Evolutionary conservation across 2,329 filamentous ascomycete species (phyloP), one percentile per base, ranked within the genome.

Genomic region (Hortaea sp.): DNA sequence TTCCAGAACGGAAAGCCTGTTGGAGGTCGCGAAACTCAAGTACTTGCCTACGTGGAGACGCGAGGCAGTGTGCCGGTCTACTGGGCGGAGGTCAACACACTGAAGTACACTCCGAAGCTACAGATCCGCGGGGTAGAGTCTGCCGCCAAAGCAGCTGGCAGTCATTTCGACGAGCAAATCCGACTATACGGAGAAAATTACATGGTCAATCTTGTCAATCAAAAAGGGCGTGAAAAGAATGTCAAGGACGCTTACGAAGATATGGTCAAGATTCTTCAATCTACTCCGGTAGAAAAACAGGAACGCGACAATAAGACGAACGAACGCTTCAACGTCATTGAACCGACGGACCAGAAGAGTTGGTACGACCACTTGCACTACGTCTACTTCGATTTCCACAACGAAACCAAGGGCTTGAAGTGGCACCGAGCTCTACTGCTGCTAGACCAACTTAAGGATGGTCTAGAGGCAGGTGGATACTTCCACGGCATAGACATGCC

Each of bases 311-410:
- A 54, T 30, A 59, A 57, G 44, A 85, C 82, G 0, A 73, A 82
- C 35, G 89, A 95, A 62, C 90, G 92, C 64, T 84, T 94, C 64
- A 84, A 82, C 58, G 73, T 82, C 29, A 79, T 95, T 52, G 85
- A 95, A 61, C 73, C 80, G 20, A 57, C 69, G 10, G 64, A 78
- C 40, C 71, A 71, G 41, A 71, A 72, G 48, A 77, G 84, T 52
- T 73, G 81, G 52, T 85, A 85, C 64, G 89, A 95, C 64, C 82
- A 82, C 39, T 71, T 98, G 39, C 90, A 98, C 69, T 98, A 98
- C 66, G 70, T 97, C 58, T 98, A 97, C 71, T 98, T 98, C 63
- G 92, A 98, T 69, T 98, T 94, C 66, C 94, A 98, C 71, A 88
- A 84, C 61, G 92, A 98, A 69, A 98, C 94, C 42, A 95, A 95